A percentile compares a stretch with the other conserved stretches of the same genome.
Evolutionary conservation across 1,139 yeast species (phyloP).

Genomic region (Hansenula anomala): DNA sequence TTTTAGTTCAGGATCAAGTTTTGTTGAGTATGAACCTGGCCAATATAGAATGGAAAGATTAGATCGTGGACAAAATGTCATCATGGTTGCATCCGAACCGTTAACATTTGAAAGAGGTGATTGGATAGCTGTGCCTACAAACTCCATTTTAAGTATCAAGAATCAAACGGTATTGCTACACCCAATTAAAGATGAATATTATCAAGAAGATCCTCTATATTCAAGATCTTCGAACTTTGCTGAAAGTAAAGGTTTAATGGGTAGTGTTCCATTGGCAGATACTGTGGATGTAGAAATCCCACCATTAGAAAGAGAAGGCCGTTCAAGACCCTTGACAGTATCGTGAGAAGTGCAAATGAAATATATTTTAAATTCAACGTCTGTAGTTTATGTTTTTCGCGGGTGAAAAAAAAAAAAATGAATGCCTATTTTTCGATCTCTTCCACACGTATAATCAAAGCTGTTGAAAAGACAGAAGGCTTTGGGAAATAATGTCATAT

Average conservation of each 20-base stretch:
- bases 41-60: conserved; percentile 91
- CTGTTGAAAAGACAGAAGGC: no score
- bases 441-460: no score
- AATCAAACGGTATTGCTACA: conserved; percentile 85
- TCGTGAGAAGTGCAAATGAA: no score
- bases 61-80: conserved; percentile 88
- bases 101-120: conserved; percentile 94
- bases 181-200: conserved; percentile 88
- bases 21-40: conserved; percentile 85
- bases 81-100: conserved; percentile 97
- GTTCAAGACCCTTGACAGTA: conserved; percentile 33
- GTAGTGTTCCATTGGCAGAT: conserved; percentile 55
- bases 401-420: no score
- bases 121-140: conserved; percentile 96
- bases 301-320: conserved; percentile 83
- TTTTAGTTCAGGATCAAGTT: conserved; percentile 89
- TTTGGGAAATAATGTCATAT: conserved; percentile 34
- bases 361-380: no score
- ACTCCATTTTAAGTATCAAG: conserved; percentile 77
- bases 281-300: conserved; percentile 60
- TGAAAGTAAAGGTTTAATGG: conserved; percentile 87
- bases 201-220: conserved; percentile 62
- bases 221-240: conserved; percentile 79
- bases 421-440: no score
- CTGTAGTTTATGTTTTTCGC: no score